A percentile compares a stretch with the other conserved stretches of the same genome.
phyloP scores from a whole-genome alignment of 148 eudicot genomes.

The Salicornia ramosissima region DNA sequence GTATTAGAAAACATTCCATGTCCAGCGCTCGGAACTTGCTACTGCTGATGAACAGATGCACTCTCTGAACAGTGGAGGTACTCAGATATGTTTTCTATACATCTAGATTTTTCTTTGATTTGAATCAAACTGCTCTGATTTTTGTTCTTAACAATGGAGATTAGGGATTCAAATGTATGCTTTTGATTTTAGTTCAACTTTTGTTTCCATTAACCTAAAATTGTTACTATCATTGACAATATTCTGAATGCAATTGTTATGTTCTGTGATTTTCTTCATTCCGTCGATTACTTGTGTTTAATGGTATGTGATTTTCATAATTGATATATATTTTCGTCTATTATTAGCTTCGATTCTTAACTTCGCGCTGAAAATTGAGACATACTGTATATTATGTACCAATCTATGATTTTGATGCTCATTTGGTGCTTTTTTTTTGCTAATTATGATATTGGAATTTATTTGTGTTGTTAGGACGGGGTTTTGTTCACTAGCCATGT shows the following conservation, averaged over 20 bases:
- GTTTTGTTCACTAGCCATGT: conserved; percentile 12
- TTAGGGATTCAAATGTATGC: background rate
- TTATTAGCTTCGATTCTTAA: no score
- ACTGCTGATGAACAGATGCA: background rate
- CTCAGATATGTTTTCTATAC: background rate
- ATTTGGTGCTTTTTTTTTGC: background rate
- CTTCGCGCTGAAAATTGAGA: no score
- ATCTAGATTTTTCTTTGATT: background rate
- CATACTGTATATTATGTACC: no score
- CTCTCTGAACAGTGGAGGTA: background rate
- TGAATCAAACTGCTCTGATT: background rate
- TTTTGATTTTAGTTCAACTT: background rate
- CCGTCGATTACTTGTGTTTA: no score
- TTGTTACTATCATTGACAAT: background rate
- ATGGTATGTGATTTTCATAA: no score
- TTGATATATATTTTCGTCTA: no score
- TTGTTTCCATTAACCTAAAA: background rate
- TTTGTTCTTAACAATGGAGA: no score
- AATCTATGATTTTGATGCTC: no score
- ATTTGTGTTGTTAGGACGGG: background rate
- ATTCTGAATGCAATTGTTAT: background rate
- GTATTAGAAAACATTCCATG: no score
- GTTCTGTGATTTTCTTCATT: background rate
- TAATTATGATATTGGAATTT: background rate
- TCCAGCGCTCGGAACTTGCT: background rate